Evolutionary conservation across 2,329 filamentous ascomycete species (phyloP), one percentile per base, ranked within the genome.

Genomic region (Ramichloridium luteum): DNA sequence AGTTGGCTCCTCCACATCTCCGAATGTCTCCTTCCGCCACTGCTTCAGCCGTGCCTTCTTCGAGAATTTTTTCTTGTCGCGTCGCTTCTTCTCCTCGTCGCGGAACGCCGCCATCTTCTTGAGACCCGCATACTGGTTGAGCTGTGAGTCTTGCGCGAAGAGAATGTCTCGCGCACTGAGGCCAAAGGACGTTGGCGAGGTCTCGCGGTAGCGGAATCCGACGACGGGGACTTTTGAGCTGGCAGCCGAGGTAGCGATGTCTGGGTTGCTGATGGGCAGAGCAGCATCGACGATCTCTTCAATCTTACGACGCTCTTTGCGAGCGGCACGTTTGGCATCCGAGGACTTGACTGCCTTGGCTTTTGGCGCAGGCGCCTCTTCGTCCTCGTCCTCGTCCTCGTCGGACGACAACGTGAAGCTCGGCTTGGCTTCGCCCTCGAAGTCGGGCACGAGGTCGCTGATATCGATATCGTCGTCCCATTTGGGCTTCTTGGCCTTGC

Each of bases 391-490:
- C 6, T 57, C 55, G 9, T 57, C 56, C 15, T 69, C 65, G 1
- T 59, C 62, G 40, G 77, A 71, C 4, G 72, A 72, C 2, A 78
- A 59, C 1, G 61, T 60, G 37, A 80, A 58, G 1, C 62, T 60
- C 13, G 72, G 70, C 30, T 65, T 60, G 16, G 54, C 49, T 28
- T 53, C 36, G 15, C 83, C 80, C 13, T 82, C 74, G 51, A 92
- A 93, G 39, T 93, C 83, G 2, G 84, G 85, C 16, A 93, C 64
- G 30, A 94, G 68, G 55, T 93, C 88, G 39, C 80, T 84, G 61
- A 98, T 96, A 53, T 96, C 86, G 47, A 98, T 94, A 53, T 98
- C 90, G 50, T 96, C 85, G 48, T 94, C 83, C 80, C 88, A 98
- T 40, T 75, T 81, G 6, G 83, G 84, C 61, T 93, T 93, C 67